phyloP scores from a whole-genome alignment of 1,284 basidiomycete species.

The Malassezia equina region DNA sequence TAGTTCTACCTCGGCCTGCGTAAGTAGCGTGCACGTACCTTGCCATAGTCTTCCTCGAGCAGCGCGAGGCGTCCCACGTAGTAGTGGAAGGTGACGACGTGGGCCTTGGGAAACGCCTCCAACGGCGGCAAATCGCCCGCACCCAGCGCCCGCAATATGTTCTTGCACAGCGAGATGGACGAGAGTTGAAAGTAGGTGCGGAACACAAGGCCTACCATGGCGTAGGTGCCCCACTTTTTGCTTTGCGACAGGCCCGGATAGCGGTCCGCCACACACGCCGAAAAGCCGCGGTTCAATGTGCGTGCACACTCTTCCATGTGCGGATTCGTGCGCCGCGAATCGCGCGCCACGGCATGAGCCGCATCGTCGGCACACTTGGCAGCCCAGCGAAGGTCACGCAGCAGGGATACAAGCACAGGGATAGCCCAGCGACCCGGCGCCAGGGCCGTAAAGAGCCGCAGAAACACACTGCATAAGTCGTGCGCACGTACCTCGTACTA shows the following conservation, averaged over 20 bases:
- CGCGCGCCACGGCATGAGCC: slow-evolving; percentile 5
- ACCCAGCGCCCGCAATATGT: slow-evolving; percentile 75
- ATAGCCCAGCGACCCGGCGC: slow-evolving; percentile 37
- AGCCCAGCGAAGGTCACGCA: slow-evolving; percentile 31
- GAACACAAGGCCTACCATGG: slow-evolving; percentile 78
- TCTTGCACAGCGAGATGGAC: slow-evolving; percentile 79
- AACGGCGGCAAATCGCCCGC: slow-evolving; percentile 78
- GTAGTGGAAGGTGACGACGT: slow-evolving; percentile 70
- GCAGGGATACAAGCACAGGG: slow-evolving; percentile 28
- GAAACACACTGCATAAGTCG: slow-evolving; percentile 17
- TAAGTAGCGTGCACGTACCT: background rate
- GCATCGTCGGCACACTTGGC: slow-evolving; percentile 30
- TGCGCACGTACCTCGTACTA: slow-evolving; percentile 13
- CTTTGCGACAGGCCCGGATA: slow-evolving; percentile 57
- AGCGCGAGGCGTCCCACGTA: slow-evolving; percentile 89
- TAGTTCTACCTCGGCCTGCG: slow-evolving; percentile 68
- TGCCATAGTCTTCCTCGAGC: slow-evolving; percentile 71
- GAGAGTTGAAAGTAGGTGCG: slow-evolving; percentile 94
- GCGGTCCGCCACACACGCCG: slow-evolving; percentile 76
- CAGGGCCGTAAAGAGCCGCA: slow-evolving; percentile 29
- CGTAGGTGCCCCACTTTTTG: slow-evolving; percentile 87
- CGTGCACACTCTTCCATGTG: slow-evolving; percentile 82
- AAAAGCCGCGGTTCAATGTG: slow-evolving; percentile 81
- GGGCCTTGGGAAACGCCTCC: slow-evolving; percentile 64
- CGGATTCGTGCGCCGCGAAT: slow-evolving; percentile 45